Evolutionary conservation across 208 protist species (phyloP).

Genomic region (Crithidia bombi): DNA sequence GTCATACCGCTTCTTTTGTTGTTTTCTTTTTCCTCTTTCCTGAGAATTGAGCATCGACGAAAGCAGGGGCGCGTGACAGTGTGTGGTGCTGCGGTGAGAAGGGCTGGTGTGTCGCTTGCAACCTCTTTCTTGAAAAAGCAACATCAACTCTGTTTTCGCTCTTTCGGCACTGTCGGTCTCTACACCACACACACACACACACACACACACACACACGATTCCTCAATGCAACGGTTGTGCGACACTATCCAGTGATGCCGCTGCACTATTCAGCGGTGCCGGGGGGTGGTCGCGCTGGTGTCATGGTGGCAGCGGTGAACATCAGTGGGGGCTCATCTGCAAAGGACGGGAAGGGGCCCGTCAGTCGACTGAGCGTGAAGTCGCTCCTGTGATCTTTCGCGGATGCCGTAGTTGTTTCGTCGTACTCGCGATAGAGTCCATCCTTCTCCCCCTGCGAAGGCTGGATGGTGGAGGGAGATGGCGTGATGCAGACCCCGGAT

Average conservation of each 20-base stretch:
- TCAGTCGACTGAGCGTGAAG: not conserved
- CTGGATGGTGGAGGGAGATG: conserved; percentile 4
- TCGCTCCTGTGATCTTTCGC: not conserved
- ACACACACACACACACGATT: too few relatives aligned
- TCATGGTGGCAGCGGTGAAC: not conserved
- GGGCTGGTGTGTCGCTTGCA: too few relatives aligned
- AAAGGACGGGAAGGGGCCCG: not conserved
- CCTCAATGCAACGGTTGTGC: too few relatives aligned
- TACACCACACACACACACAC: too few relatives aligned
- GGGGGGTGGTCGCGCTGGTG: conserved; percentile 14
- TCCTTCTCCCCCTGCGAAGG: not conserved
- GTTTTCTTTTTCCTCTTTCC: too few relatives aligned
- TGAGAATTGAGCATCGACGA: too few relatives aligned
- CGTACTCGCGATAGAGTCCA: not conserved
- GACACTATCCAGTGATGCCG: not conserved
- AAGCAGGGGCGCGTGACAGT: too few relatives aligned
- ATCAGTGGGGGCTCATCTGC: not conserved
- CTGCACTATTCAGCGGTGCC: not conserved
- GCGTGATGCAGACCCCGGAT: not conserved
- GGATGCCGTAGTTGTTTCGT: not conserved
- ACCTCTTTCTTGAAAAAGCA: too few relatives aligned
- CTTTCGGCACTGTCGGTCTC: too few relatives aligned
- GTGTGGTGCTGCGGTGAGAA: too few relatives aligned
- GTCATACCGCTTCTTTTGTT: too few relatives aligned
- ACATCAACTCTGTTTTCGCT: too few relatives aligned